Evolutionary conservation across 2,329 filamentous ascomycete genomes (phyloP), one percentile per base, ranked within the genome.

Genomic region (Tothia fuscella): DNA sequence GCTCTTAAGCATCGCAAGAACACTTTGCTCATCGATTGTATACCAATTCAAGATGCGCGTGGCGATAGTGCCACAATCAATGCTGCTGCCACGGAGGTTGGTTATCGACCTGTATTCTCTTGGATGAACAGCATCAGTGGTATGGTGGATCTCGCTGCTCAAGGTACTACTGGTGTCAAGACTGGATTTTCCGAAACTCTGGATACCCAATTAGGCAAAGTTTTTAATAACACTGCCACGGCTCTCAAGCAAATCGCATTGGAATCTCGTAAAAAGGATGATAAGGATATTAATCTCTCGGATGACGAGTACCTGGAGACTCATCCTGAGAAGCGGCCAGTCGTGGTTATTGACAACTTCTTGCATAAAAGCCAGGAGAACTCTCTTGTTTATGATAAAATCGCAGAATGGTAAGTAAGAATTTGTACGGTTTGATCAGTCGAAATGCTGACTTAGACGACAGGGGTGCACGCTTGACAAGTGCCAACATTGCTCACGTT

Each of bases 81-180:
- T 46, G 78, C 81, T 30, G 78, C 91, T 5, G 91, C 89, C 1
- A 65, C 69, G 2, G 77, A 88, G 48, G 88, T 96, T 37, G 89
- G 91, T 6, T 96, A 95, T 56, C 72, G 83, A 6, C 91, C 91
- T 0, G 78, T 98, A 0, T 98, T 98, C 58, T 93, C 85, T 0
- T 96, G 88, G 84, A 82, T 93, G 63, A 95, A 96, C 60, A 94
- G 79, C 54, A 76, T 96, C 49, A 93, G 84, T 61, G 93, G 87
- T 57, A 76, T 95, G 63, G 70, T 94, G 48, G 91, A 96, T 52
- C 73, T 96, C 28, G 91, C 89, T 17, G 85, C 91, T 1, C 89
- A 95, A 58, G 84, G 88, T 51, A 91, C 91, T 10, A 93, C 89
- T 16, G 89, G 89, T 10, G 83, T 93, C 44, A 95, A 96, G 62